Percentiles rank a stretch among this genome's conserved stretches.
Conservation (phyloP, 2,329 filamentous ascomycete genomes). For the Ceratocystis papillata region DNA sequence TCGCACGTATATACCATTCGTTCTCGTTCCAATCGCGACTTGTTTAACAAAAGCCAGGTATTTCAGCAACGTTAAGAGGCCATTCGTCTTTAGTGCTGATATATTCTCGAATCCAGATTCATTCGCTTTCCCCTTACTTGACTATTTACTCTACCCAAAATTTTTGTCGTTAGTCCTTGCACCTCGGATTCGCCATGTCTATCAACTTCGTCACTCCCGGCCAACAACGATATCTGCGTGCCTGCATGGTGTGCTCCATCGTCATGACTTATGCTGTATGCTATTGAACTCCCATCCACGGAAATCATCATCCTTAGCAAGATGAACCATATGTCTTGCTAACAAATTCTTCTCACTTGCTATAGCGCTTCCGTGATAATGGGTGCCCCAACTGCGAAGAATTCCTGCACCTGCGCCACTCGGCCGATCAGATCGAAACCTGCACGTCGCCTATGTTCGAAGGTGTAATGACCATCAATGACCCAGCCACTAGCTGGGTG, state of each 20-base stretch:
- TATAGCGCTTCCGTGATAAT: constrained; percentile 68
- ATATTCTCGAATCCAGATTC: neutral
- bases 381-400: constrained; percentile 97
- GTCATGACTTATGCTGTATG: constrained; percentile 69
- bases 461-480: constrained; percentile 72
- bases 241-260: constrained; percentile 97
- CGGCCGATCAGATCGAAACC: constrained; percentile 70
- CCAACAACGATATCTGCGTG: constrained; percentile 78
- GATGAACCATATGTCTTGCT: neutral
- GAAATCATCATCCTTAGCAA: neutral
- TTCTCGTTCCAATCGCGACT: neutral
- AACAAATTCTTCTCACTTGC: constrained; percentile 13
- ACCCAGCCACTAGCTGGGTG: constrained; percentile 82
- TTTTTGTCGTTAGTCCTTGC: neutral
- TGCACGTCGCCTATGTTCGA: constrained; percentile 97
- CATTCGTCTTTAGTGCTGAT: neutral
- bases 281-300: constrained; percentile 14
- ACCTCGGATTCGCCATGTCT: constrained; percentile 17
- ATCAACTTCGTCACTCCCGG: constrained; percentile 52
- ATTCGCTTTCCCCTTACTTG: neutral
- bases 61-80: neutral
- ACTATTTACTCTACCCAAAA: neutral
- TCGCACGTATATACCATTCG: neutral
- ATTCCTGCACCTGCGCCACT: constrained; percentile 72
- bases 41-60: neutral